Evolutionary conservation across 441 rosid genomes (phyloP).

Genomic region (Aleurites moluccanus): DNA sequence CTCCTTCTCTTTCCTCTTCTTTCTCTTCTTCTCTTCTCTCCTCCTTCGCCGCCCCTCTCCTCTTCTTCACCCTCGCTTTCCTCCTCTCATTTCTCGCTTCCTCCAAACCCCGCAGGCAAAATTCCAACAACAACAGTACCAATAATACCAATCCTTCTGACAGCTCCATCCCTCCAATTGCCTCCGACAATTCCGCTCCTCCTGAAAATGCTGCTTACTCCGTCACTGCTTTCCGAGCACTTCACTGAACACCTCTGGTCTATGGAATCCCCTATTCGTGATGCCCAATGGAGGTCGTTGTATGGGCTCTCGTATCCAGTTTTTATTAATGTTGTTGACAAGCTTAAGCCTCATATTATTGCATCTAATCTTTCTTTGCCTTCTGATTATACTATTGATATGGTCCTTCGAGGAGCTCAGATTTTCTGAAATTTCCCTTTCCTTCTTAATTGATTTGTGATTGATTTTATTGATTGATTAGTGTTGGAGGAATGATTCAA

Average conservation of each 20-base stretch:
- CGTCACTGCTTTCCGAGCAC: constrained; percentile 81
- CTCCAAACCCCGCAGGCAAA: constrained; percentile 36
- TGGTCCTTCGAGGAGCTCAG: no score
- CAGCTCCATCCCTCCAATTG: not conserved
- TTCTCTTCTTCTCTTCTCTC: constrained; percentile 49
- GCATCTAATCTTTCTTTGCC: constrained; percentile 91
- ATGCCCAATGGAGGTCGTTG: constrained; percentile 81
- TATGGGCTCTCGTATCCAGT: constrained; percentile 88
- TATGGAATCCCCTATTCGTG: constrained; percentile 69
- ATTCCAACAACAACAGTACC: constrained; percentile 18
- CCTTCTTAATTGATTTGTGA: no score
- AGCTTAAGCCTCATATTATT: constrained; percentile 82
- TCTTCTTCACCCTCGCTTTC: constrained; percentile 61
- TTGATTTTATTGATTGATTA: no score
- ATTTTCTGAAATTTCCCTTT: no score
- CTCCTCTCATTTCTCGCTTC: constrained; percentile 73
- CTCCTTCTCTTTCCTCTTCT: constrained; percentile 29
- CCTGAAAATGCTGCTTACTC: constrained; percentile 51
- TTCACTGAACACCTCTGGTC: constrained; percentile 87
- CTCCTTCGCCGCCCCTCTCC: constrained; percentile 74
- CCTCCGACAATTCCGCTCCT: constrained; percentile 41
- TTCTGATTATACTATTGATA: constrained; percentile 86
- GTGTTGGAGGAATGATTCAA: no score
- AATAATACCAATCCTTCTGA: constrained; percentile 21
- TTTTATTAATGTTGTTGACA: constrained; percentile 83